These are phyloP conservation scores for Mucor sp. DNA, from an alignment of 371 early-diverging fungal genomes.

Conservation along the genomic window DNA sequence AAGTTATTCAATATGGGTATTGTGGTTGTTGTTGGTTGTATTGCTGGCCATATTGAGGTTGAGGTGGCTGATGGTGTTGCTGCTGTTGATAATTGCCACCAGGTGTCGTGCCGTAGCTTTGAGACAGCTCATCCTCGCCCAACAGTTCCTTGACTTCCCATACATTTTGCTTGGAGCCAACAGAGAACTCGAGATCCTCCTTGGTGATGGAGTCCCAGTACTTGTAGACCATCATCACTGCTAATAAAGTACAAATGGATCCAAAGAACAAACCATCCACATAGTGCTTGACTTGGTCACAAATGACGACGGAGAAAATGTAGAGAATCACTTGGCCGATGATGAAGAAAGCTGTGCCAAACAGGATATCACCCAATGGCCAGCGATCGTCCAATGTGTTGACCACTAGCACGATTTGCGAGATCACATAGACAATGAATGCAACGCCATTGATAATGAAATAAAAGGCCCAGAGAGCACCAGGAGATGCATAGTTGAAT, in stretches of 20 bases:
- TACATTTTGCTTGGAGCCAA: conserved; percentile 85
- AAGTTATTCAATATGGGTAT: conserved; percentile 18
- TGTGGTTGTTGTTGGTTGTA: conserved; percentile 11
- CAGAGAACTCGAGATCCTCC: conserved; percentile 96
- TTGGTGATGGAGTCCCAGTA: conserved; percentile 99
- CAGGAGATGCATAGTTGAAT: conserved; percentile 65
- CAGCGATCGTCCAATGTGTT: conserved; percentile 95
- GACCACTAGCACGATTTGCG: conserved; percentile 92
- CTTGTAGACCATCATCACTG: conserved; percentile 99
- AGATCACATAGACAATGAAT: conserved; percentile 82
- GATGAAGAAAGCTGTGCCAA: conserved; percentile 85
- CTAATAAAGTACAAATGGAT: conserved; percentile 86
- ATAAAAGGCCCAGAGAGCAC: conserved; percentile 86
- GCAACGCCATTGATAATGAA: conserved; percentile 85
- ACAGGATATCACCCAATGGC: conserved; percentile 93
- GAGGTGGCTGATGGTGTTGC: conserved; percentile 32
- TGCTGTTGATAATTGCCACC: conserved; percentile 10
- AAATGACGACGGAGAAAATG: conserved; percentile 77
- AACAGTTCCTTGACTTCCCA: conserved; percentile 93
- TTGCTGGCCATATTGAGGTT: conserved; percentile 13
- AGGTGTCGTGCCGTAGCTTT: conserved; percentile 23
- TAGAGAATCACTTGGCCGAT: conserved; percentile 84
- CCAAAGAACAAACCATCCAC: conserved; percentile 97
- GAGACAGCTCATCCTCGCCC: conserved; percentile 55
- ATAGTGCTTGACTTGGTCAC: conserved; percentile 90